Conservation (phyloP, 495 filamentous ascomycete genomes). For the Margaritispora aquatica region DNA sequence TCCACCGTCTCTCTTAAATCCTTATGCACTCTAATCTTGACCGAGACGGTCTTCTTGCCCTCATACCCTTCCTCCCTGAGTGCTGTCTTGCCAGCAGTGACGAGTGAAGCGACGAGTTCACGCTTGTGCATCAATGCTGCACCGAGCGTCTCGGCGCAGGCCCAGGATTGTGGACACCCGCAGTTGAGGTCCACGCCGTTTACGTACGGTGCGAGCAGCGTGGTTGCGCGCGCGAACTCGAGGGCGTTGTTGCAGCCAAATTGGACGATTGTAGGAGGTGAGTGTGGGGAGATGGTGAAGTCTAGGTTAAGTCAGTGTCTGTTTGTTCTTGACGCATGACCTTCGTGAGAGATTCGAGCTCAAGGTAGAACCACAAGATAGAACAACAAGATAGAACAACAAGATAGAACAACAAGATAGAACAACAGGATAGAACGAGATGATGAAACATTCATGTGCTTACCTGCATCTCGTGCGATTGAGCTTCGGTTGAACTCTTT, state of each 20-base stretch:
- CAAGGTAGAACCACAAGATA: too few species aligned
- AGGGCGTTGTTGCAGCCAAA: conserved; percentile 49
- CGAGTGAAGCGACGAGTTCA: conserved; percentile 53
- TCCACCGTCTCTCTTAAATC: conserved; percentile 44
- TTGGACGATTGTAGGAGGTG: conserved; percentile 53
- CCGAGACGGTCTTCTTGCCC: conserved; percentile 42
- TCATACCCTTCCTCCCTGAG: conserved; percentile 2
- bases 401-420: too few species aligned
- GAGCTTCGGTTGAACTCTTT: conserved; percentile 61
- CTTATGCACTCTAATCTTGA: conserved; percentile 60
- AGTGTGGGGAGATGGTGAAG: conserved; percentile 31
- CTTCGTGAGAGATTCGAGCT: too few species aligned
- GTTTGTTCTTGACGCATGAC: too few species aligned
- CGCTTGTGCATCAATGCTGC: conserved; percentile 56
- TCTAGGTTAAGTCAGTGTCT: conserved; percentile 26
- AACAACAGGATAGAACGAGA: neutral
- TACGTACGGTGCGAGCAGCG: conserved; percentile 51
- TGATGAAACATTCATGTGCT: neutral
- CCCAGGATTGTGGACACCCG: conserved; percentile 66
- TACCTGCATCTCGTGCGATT: conserved; percentile 53
- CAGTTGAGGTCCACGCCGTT: conserved; percentile 64
- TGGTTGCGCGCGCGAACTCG: conserved; percentile 54
- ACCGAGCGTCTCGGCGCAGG: conserved; percentile 53
- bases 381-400: too few species aligned
- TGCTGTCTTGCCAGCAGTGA: conserved; percentile 34